Conservation (phyloP, 441 rosid species). For the Mallotus repandus region DNA sequence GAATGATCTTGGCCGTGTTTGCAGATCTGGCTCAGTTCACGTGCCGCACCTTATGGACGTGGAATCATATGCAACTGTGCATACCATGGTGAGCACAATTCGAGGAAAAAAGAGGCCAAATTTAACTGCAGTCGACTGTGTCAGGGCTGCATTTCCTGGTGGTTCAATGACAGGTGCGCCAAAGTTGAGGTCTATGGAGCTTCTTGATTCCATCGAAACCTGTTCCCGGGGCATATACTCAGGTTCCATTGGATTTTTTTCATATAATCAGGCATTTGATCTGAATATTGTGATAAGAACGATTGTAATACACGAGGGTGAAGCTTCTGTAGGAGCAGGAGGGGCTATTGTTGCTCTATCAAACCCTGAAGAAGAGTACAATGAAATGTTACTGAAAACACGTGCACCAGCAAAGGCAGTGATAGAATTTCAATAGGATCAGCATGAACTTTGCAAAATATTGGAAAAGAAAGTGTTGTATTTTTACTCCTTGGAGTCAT, state of each 20-base stretch:
- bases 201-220: slow-evolving; percentile 78
- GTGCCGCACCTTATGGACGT: slow-evolving; percentile 94
- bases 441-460: background rate
- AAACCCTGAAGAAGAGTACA: slow-evolving; percentile 77
- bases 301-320: slow-evolving; percentile 67
- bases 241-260: slow-evolving; percentile 85
- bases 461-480: background rate
- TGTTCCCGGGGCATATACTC: slow-evolving; percentile 90
- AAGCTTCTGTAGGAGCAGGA: slow-evolving; percentile 95
- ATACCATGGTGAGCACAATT: slow-evolving; percentile 95
- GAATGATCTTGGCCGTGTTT: slow-evolving; percentile 92
- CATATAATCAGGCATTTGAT: slow-evolving; percentile 83
- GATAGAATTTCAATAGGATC: slow-evolving; percentile 42
- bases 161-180: slow-evolving; percentile 99
- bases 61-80: slow-evolving; percentile 94
- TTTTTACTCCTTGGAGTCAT: background rate
- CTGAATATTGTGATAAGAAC: slow-evolving; percentile 93
- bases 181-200: slow-evolving; percentile 85
- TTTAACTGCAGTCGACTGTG: slow-evolving; percentile 65
- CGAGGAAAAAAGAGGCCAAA: slow-evolving; percentile 63
- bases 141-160: slow-evolving; percentile 91
- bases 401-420: slow-evolving; percentile 74
- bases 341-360: slow-evolving; percentile 88
- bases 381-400: slow-evolving; percentile 86
- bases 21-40: slow-evolving; percentile 84